phyloP scores from a whole-genome alignment of 305 asterid species.

The Plantago coronopus region DNA sequence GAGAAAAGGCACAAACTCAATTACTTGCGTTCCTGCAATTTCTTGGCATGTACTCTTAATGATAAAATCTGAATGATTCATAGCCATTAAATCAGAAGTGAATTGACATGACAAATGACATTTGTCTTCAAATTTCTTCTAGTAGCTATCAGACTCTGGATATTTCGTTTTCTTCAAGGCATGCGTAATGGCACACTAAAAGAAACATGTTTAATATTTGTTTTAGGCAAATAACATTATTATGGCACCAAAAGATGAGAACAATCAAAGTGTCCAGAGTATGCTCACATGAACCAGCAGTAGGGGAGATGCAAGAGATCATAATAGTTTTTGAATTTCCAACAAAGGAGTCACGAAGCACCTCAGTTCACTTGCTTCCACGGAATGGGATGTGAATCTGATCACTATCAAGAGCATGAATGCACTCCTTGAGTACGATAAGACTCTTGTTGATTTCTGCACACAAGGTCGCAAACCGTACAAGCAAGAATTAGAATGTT shows the following conservation, averaged over 20 bases:
- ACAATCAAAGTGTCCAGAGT: conserved; percentile 72
- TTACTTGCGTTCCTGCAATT: conserved; percentile 93
- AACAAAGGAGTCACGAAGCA: conserved; percentile 93
- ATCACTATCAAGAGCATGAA: conserved; percentile 94
- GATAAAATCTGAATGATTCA: conserved; percentile 91
- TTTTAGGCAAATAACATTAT: conserved; percentile 4
- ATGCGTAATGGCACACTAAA: conserved; percentile 92
- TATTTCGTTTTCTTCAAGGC: conserved; percentile 97
- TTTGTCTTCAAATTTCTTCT: conserved; percentile 83
- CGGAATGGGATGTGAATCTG: conserved; percentile 98
- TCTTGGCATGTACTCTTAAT: conserved; percentile 98
- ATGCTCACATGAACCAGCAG: conserved; percentile 96
- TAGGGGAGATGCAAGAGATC: conserved; percentile 97
- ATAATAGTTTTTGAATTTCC: conserved; percentile 96
- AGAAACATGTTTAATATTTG: background rate
- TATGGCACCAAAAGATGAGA: conserved; percentile 16
- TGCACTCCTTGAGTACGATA: conserved; percentile 90
- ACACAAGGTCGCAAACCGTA: background rate
- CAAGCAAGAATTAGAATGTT: no score
- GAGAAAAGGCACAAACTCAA: background rate
- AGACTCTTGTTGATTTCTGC: conserved; percentile 97
- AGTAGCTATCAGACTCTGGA: conserved; percentile 94
- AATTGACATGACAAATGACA: conserved; percentile 94
- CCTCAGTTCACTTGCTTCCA: conserved; percentile 98
- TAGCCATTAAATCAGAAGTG: conserved; percentile 92